Evolutionary conservation across 331 rosid genomes (phyloP), one percentile per base, ranked within the genome.

Genomic region (Pyrus hybrid): DNA sequence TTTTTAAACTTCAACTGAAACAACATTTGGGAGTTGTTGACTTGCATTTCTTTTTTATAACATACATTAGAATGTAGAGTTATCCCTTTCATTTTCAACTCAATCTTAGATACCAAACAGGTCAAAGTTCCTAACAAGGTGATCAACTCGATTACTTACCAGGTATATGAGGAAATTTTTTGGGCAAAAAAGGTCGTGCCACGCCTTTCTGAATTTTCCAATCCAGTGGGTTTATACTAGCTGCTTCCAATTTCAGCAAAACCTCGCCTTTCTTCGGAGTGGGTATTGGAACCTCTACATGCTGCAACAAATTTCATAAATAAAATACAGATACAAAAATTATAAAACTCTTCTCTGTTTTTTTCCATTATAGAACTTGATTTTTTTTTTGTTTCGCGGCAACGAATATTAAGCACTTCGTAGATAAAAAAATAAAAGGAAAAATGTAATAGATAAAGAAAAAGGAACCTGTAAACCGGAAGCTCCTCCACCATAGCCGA

Each of bases 201-300:
- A 49, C 2, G 68, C 84, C 90, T 70, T 79, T 81, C 80, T 86
- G 90, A 54, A 81, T 43, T 74, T 76, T 83, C 87, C 85, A 83
- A 72, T 86, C 87, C 18, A 79, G 8, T 12, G 90, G 85, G 67
- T 86, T 86, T 7, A 86, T 33, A 56, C 72, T 70, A 63, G 63
- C 75, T 21, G 87, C 90, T 80, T 86, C 87, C 74, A 83, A 2
- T 76, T 83, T 86, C 18, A 86, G 41, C 75, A 86, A 64, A 28
- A 86, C n/a, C 74, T 86, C 84, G 60, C 67, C 82, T 33, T 86
- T 80, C 12, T 78, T 74, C 3, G 86, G 79, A 29, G 53, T 65
- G 2, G 90, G 90, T 22, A 86, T 43, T 10, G 82, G 71, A 80
- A 86, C 77, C 65, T 76, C 65, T 53, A 67, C 83, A 60, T 86